Base-by-base conservation (phyloP, 768 basidiomycete species). In the Glaciozyma martinii region DNA sequence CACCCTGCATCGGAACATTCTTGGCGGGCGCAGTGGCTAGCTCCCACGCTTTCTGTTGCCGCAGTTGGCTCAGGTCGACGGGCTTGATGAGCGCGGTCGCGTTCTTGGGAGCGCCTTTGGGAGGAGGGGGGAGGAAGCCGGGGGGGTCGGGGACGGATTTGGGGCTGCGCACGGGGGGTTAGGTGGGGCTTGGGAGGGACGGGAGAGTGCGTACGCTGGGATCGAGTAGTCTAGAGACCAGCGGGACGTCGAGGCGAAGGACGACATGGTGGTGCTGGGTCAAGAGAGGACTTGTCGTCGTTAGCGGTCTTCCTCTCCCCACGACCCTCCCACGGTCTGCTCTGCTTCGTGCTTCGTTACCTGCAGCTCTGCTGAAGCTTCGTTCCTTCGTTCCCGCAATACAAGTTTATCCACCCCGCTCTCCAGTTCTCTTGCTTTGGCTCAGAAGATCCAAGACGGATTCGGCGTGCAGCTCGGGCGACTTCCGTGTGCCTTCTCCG, bases 1-100 rank as follows among this genome's bases (percentile, higher is more conserved):
- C 7, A 62, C 67, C 72, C 43, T 74, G 73, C 73, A 74, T 74
- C 12, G 73, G 73, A 0, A 74, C 70, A 19, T 60, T 61, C 66
- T 74, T 74, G 5, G 72, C 73, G 0, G 73, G 73, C 23, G 67
- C 71, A 15, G 68, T 49, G 8, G 72, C 73, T 6, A 74, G 49
- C 29, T 74, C 72, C 66, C 73, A 66, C 3, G 68, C 68, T 25
- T 65, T 66, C 27, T 68, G 57, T 32, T 63, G 60, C 30, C 71
- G 60, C 30, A 74, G 49, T 0, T 57, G 25, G 9, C 59, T 56
- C 42, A 74, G 66, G 55, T 67, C 56, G 58, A 30, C 55, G 18
- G 63, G 47, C 62, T 61, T 60, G 40, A 42, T 56, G 16, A 43
- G 42, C 5, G 54, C 1, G 10, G 44, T 56, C 19, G 59, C 37